These are phyloP conservation scores for Articulospora tetracladia DNA, from an alignment of 495 filamentous ascomycete genomes.

Conservation along the genomic window DNA sequence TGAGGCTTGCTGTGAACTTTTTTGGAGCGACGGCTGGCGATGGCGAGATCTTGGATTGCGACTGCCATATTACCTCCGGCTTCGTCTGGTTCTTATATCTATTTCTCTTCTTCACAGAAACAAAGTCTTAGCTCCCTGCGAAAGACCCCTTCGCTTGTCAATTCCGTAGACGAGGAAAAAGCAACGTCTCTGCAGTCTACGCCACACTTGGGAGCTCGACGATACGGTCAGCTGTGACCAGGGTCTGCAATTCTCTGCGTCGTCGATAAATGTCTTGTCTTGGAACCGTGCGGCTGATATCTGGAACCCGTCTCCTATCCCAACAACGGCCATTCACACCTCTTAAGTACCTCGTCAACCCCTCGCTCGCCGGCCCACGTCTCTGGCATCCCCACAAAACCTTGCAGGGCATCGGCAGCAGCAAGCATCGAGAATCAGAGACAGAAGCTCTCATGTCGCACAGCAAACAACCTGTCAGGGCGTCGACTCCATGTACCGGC, in stretches of 20 bases:
- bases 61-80: not conserved
- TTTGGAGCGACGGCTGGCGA: not conserved
- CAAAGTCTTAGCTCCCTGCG: not conserved
- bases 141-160: not conserved
- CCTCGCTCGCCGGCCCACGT: not conserved
- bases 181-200: not conserved
- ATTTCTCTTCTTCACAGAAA: not conserved
- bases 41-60: not conserved
- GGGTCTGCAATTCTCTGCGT: not conserved
- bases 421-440: no score
- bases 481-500: not conserved
- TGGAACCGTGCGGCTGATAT: not conserved
- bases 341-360: slow-evolving; percentile 10
- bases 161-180: not conserved
- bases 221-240: not conserved
- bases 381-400: not conserved
- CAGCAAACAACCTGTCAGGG: not conserved
- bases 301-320: not conserved
- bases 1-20: not conserved
- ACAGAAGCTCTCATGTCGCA: slow-evolving; percentile 7
- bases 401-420: not conserved
- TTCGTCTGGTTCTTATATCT: not conserved
- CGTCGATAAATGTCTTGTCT: not conserved
- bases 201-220: not conserved
- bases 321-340: slow-evolving; percentile 9